phyloP scores from a whole-genome alignment of 2,329 filamentous ascomycete species.

The Lachnellula willkommii region DNA sequence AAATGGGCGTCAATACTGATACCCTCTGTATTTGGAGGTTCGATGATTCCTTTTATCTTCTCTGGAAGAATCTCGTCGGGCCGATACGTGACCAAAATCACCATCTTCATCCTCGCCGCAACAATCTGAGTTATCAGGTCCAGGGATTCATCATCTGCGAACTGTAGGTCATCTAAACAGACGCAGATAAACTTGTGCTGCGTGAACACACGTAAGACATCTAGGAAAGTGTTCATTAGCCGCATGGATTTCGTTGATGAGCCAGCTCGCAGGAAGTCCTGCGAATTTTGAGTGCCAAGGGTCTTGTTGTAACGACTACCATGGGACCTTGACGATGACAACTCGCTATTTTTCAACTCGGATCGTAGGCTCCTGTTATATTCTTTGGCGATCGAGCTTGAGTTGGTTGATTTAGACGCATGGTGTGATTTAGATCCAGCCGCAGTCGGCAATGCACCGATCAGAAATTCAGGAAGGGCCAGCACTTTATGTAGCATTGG shows the following conservation, averaged over 20 bases:
- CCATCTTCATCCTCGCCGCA: slow-evolving; percentile 70
- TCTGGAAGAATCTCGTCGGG: slow-evolving; percentile 59
- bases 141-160: slow-evolving; percentile 80
- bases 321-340: slow-evolving; percentile 25
- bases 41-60: slow-evolving; percentile 49
- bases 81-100: slow-evolving; percentile 70
- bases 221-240: slow-evolving; percentile 81
- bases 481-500: slow-evolving; percentile 57
- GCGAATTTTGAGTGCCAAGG: slow-evolving; percentile 46
- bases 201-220: slow-evolving; percentile 76
- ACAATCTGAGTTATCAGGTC: slow-evolving; percentile 81
- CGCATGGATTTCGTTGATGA: slow-evolving; percentile 61
- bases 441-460: slow-evolving; percentile 36
- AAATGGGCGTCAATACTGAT: slow-evolving; percentile 28
- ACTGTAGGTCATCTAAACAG: slow-evolving; percentile 84
- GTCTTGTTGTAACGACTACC: slow-evolving; percentile 22
- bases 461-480: slow-evolving; percentile 64
- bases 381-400: slow-evolving; percentile 16
- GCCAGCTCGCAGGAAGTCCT: slow-evolving; percentile 56
- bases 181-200: slow-evolving; percentile 83
- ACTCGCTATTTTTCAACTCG: slow-evolving; percentile 24
- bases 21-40: slow-evolving; percentile 51
- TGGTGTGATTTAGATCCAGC: neutral
- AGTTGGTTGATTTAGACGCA: slow-evolving; percentile 7
- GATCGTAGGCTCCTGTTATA: slow-evolving; percentile 29